Evolutionary conservation across 495 filamentous ascomycete genomes (phyloP).

Genomic region (Penicillium paxilli): DNA sequence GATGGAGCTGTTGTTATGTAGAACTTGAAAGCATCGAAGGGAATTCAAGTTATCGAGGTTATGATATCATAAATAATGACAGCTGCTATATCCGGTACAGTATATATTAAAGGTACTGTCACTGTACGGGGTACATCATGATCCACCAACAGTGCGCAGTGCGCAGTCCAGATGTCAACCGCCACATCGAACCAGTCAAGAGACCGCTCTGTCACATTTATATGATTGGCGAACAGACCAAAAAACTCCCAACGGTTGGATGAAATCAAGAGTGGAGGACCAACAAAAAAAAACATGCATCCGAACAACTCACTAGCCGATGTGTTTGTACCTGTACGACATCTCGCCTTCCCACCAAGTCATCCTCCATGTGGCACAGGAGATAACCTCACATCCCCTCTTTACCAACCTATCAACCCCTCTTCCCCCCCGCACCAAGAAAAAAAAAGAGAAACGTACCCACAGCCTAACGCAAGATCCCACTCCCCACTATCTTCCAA

Average conservation of each 20-base stretch:
- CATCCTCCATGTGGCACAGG: background rate
- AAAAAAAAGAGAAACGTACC: too few relatives aligned
- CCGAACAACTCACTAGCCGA: background rate
- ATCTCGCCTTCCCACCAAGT: background rate
- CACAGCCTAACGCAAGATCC: background rate
- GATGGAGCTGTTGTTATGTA: background rate
- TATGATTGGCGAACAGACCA: background rate
- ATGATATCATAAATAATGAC: background rate
- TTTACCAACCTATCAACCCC: background rate
- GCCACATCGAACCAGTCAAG: background rate
- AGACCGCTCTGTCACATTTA: background rate
- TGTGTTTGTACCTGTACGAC: background rate
- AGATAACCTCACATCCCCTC: background rate
- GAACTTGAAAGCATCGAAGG: background rate
- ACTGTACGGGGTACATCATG: background rate
- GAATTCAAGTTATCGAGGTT: background rate
- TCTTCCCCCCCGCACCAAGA: background rate
- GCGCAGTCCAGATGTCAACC: background rate
- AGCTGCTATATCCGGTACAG: too few relatives aligned
- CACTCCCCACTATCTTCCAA: background rate
- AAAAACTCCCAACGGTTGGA: background rate
- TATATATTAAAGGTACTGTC: background rate
- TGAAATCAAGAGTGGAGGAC: background rate
- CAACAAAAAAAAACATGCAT: background rate
- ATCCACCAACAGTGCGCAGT: too few relatives aligned